phyloP scores from a whole-genome alignment of 257 asterid species.

The Craterostigma plantagineum region DNA sequence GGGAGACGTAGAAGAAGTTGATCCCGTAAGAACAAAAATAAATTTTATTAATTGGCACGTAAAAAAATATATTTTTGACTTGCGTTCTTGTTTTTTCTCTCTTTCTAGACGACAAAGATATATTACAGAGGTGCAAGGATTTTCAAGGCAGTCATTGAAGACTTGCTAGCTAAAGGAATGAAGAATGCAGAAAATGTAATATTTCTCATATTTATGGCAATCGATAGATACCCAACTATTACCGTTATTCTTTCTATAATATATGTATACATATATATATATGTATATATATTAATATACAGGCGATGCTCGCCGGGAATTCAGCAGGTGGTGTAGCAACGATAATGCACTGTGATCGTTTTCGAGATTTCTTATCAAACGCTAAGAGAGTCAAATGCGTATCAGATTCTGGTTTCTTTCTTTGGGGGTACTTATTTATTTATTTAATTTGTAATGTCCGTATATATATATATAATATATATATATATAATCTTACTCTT shows the following conservation, averaged over 20 bases:
- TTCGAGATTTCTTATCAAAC: neutral
- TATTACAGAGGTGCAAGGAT: conserved; percentile 1
- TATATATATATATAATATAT: neutral
- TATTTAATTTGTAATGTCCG: neutral
- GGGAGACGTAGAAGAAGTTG: neutral
- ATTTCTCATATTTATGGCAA: neutral
- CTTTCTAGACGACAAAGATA: neutral
- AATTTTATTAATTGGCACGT: neutral
- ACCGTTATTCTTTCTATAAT: neutral
- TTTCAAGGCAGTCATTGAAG: neutral
- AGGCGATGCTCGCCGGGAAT: neutral
- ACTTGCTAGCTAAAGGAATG: conserved; percentile 2
- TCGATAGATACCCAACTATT: neutral
- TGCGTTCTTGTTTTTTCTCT: neutral
- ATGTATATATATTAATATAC: neutral
- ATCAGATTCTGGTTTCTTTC: conserved; percentile 1
- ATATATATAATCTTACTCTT: neutral
- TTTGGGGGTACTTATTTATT: neutral
- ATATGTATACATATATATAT: too few relatives aligned
- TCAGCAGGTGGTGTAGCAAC: neutral
- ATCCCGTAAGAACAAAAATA: neutral
- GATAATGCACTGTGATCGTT: neutral
- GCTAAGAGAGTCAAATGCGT: conserved; percentile 1
- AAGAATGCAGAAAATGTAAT: neutral
- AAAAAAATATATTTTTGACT: neutral